These are phyloP conservation scores for Nemania diffusa DNA, from an alignment of 2,329 filamentous ascomycete genomes.

Conservation along the genomic window DNA sequence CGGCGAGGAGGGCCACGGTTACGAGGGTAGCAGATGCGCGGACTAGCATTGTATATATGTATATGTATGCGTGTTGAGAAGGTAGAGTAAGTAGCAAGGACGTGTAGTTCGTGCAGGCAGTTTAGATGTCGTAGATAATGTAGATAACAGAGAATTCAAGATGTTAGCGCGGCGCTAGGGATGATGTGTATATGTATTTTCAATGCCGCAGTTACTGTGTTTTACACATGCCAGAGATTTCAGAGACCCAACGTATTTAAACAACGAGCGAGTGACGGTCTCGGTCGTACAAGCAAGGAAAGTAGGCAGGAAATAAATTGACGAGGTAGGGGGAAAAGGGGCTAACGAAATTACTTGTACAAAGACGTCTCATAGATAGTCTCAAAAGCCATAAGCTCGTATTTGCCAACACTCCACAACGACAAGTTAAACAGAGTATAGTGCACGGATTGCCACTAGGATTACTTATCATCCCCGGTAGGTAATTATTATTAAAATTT, in stretches of 20 bases:
- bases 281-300: background rate
- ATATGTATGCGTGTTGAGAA: background rate
- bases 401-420: background rate
- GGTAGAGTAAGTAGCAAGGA: background rate
- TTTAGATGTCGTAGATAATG: background rate
- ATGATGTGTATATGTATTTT: background rate
- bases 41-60: slow-evolving; percentile 20
- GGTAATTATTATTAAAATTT: background rate
- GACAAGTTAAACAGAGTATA: background rate
- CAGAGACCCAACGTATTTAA: slow-evolving; percentile 3
- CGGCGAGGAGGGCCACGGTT: slow-evolving; percentile 42
- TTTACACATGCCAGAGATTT: background rate
- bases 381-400: background rate
- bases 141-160: background rate
- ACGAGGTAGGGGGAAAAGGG: slow-evolving; percentile 6
- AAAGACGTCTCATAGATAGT: background rate
- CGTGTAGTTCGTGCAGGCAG: background rate
- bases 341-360: slow-evolving; percentile 7
- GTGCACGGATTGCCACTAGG: background rate
- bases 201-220: background rate
- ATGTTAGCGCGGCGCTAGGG: background rate
- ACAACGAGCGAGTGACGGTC: slow-evolving; percentile 1
- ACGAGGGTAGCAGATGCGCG: slow-evolving; percentile 25
- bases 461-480: background rate
- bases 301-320: background rate